Evolutionary conservation across 495 filamentous ascomycete genomes (phyloP), one percentile per base, ranked within the genome.

Genomic region (Penicillium coprophilum): DNA sequence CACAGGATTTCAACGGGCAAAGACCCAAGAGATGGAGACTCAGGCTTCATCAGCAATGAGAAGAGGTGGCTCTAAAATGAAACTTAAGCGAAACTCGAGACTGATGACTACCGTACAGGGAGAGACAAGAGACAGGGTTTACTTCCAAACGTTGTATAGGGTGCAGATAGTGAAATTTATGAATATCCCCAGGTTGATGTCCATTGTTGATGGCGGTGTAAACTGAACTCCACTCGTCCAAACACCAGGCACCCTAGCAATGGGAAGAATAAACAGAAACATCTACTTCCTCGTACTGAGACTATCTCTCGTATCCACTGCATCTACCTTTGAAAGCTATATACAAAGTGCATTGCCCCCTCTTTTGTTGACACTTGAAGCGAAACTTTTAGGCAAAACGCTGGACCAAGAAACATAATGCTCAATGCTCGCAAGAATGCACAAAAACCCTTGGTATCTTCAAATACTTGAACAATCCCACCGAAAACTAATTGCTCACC

Each of bases 401-500:
- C 46, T 50, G 44, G 43, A 59, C 52, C 39, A 64, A 56, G 46
- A 51, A 52, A 52, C 45, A 50, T 32, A 55, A 62, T 61, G 61
- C 58, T 50, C 41, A 53, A 60, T 58, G 51, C 55, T 54, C 51
- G 55, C 62, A 64, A 61, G 40, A 59, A 62, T 60, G 59, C 53
- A 45, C 46, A 56, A 50, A 61, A 51, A 44, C 40, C 39, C 44
- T 43, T 56, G 58, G 65, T 65, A 68, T 62, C 51, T 60, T 48
- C 39, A 61, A 59, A 47, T 52, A 60, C 59, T 23, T 58, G 31
- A 55, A 53, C 46, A 32, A 48, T 21, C 28, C 24, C 32, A 36
- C 39, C 46, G 46, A 55, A 24, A 39, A 48, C 39, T 32, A 41
- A 48, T 31, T 36, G 48, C 43, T 72, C 78, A 85, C 87, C 87